These are phyloP conservation scores for Arthrobotrys megalospora DNA, from an alignment of 2,329 filamentous ascomycete species.

Conservation along the genomic window DNA sequence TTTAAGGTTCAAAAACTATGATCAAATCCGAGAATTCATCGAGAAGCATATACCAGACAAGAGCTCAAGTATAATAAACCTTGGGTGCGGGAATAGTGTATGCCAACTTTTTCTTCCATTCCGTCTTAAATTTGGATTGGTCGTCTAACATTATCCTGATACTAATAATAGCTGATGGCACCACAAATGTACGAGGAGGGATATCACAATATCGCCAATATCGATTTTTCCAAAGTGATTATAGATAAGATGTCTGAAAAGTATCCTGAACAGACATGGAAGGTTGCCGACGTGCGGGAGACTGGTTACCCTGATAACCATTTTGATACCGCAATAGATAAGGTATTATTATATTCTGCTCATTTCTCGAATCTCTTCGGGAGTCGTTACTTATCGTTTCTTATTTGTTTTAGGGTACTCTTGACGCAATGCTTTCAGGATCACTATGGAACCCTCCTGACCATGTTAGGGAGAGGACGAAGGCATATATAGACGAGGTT, in stretches of 20 bases:
- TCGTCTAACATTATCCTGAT: not conserved
- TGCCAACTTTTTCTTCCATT: slow-evolving; percentile 19
- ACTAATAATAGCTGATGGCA: slow-evolving; percentile 55
- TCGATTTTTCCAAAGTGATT: slow-evolving; percentile 63
- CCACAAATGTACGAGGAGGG: slow-evolving; percentile 59
- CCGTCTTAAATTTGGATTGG: slow-evolving; percentile 3
- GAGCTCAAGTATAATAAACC: slow-evolving; percentile 59
- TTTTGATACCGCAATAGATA: slow-evolving; percentile 63
- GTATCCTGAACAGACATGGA: slow-evolving; percentile 61
- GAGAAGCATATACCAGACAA: slow-evolving; percentile 61
- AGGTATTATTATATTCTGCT: slow-evolving; percentile 49
- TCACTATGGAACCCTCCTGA: slow-evolving; percentile 63
- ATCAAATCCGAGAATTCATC: slow-evolving; percentile 48
- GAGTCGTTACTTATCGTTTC: slow-evolving; percentile 1
- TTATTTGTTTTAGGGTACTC: slow-evolving; percentile 55
- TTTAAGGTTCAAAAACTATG: slow-evolving; percentile 50
- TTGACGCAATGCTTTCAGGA: slow-evolving; percentile 63
- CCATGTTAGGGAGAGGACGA: slow-evolving; percentile 61
- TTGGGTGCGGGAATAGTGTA: slow-evolving; percentile 62
- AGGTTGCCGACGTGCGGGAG: slow-evolving; percentile 62
- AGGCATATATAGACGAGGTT: slow-evolving; percentile 62
- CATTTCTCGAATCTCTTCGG: too few relatives aligned
- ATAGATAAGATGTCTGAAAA: slow-evolving; percentile 62
- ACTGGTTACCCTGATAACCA: slow-evolving; percentile 48
- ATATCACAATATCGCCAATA: slow-evolving; percentile 60